These are phyloP conservation scores for Echria macrotheca DNA, from an alignment of 495 filamentous ascomycete species.

Conservation along the genomic window DNA sequence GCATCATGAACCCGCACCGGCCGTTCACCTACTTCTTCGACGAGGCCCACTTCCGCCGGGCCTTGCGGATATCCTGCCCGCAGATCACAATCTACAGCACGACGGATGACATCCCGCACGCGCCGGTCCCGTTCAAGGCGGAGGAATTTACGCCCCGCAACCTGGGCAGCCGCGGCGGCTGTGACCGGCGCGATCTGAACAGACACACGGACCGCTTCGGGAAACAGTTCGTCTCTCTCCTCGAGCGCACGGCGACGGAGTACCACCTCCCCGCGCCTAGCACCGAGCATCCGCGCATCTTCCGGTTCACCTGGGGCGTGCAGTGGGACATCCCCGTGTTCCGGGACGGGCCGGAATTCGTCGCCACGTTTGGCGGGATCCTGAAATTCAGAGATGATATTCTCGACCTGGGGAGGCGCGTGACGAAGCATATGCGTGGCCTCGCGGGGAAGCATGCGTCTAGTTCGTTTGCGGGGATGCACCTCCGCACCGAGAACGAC, in stretches of 20 bases:
- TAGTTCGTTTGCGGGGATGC: slow-evolving; percentile 28
- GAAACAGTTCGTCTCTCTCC: slow-evolving; percentile 24
- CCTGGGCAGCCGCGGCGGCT: slow-evolving; percentile 35
- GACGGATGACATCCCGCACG: slow-evolving; percentile 34
- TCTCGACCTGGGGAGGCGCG: slow-evolving; percentile 25
- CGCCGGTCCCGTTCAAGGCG: slow-evolving; percentile 21
- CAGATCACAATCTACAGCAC: slow-evolving; percentile 35
- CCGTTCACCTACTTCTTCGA: slow-evolving; percentile 45
- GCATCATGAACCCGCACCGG: slow-evolving; percentile 28
- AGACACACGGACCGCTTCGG: slow-evolving; percentile 41
- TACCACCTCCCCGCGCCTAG: slow-evolving; percentile 24
- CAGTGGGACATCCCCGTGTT: slow-evolving; percentile 40
- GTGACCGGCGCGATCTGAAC: slow-evolving; percentile 40
- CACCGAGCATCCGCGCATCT: slow-evolving; percentile 25
- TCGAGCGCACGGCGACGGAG: slow-evolving; percentile 20
- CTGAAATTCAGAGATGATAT: slow-evolving; percentile 35
- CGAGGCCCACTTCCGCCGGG: slow-evolving; percentile 33
- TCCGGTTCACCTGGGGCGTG: slow-evolving; percentile 41
- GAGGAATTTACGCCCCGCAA: slow-evolving; percentile 37
- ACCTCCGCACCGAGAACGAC: slow-evolving; percentile 39
- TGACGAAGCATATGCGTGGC: slow-evolving; percentile 25
- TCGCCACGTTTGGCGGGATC: slow-evolving; percentile 36
- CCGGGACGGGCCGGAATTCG: slow-evolving; percentile 41
- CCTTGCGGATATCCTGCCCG: slow-evolving; percentile 34
- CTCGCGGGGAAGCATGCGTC: slow-evolving; percentile 16